These are phyloP conservation scores for Austroboletus niveus DNA, from an alignment of 1,284 basidiomycete genomes.

Conservation along the genomic window DNA sequence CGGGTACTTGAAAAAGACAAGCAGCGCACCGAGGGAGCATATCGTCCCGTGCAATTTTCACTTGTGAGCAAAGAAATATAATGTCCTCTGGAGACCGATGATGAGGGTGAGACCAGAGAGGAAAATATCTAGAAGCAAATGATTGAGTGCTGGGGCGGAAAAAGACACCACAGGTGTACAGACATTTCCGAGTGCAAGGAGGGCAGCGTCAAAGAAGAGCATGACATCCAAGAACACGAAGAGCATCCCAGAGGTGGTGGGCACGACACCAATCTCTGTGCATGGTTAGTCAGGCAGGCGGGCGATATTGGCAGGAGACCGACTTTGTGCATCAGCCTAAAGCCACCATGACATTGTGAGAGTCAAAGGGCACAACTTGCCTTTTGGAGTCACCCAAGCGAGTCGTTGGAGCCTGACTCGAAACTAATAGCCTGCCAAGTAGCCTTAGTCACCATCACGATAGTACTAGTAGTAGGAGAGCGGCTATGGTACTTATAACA, in stretches of 20 bases:
- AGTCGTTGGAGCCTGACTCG: too few species aligned
- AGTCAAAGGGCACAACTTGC: slow-evolving; percentile 5
- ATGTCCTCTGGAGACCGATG: slow-evolving; percentile 94
- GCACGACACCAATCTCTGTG: slow-evolving; percentile 91
- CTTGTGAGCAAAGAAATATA: slow-evolving; percentile 96
- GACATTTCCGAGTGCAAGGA: slow-evolving; percentile 95
- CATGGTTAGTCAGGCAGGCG: background rate
- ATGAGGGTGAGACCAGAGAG: slow-evolving; percentile 89
- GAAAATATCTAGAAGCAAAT: slow-evolving; percentile 74
- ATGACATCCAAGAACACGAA: slow-evolving; percentile 97
- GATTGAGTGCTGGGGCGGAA: background rate
- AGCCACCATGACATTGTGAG: slow-evolving; percentile 66
- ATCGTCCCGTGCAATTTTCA: slow-evolving; percentile 94
- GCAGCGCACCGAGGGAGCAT: slow-evolving; percentile 87
- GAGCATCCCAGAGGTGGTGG: slow-evolving; percentile 94
- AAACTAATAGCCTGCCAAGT: too few species aligned
- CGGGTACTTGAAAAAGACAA: slow-evolving; percentile 91
- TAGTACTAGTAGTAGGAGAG: too few species aligned
- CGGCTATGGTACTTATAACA: too few species aligned
- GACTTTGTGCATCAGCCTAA: slow-evolving; percentile 68
- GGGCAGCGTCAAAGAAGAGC: slow-evolving; percentile 96
- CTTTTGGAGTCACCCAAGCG: too few species aligned
- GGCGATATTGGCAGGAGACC: slow-evolving; percentile 14
- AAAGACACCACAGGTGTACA: background rate
- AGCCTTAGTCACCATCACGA: too few species aligned